These are phyloP conservation scores for Xenosphaeropsis pyriputrescens DNA, from an alignment of 2,329 filamentous ascomycete genomes.

Conservation along the genomic window DNA sequence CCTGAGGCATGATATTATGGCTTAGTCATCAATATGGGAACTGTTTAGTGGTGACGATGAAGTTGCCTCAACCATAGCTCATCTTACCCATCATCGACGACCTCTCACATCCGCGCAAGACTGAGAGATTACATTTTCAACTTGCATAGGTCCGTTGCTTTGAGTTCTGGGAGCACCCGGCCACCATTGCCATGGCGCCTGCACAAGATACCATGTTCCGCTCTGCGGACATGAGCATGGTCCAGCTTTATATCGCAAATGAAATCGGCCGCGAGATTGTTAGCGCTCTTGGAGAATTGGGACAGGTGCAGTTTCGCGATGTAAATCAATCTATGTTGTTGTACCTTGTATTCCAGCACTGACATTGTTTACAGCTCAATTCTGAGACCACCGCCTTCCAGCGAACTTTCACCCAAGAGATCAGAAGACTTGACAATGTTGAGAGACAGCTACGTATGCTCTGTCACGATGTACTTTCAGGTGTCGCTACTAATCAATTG, in stretches of 20 bases:
- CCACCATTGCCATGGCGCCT: conserved; percentile 35
- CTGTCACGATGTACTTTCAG: conserved; percentile 10
- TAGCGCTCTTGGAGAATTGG: conserved; percentile 88
- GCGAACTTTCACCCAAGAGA: conserved; percentile 93
- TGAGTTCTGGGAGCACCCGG: no score
- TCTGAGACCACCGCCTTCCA: conserved; percentile 88
- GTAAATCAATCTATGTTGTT: conserved; percentile 32
- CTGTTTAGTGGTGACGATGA: no score
- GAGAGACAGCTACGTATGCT: conserved; percentile 86
- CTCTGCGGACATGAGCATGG: conserved; percentile 99
- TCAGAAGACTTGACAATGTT: conserved; percentile 92
- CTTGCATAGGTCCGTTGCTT: no score
- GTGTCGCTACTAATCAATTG: conserved; percentile 4
- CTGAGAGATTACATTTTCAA: no score
- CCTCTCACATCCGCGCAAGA: no score
- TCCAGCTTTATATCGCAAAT: conserved; percentile 97
- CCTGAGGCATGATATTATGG: no score
- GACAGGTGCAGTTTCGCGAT: conserved; percentile 93
- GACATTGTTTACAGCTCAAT: conserved; percentile 54
- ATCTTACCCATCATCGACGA: no score
- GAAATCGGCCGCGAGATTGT: conserved; percentile 98
- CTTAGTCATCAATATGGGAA: no score
- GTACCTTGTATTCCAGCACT: conserved; percentile 2
- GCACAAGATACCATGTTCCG: conserved; percentile 91
- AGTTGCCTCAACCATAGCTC: no score